A percentile compares a stretch with the other conserved stretches of the same genome.
These are phyloP conservation scores for Aspergillus ibericus DNA, from an alignment of 2,329 filamentous ascomycete genomes.

Conservation along the genomic window DNA sequence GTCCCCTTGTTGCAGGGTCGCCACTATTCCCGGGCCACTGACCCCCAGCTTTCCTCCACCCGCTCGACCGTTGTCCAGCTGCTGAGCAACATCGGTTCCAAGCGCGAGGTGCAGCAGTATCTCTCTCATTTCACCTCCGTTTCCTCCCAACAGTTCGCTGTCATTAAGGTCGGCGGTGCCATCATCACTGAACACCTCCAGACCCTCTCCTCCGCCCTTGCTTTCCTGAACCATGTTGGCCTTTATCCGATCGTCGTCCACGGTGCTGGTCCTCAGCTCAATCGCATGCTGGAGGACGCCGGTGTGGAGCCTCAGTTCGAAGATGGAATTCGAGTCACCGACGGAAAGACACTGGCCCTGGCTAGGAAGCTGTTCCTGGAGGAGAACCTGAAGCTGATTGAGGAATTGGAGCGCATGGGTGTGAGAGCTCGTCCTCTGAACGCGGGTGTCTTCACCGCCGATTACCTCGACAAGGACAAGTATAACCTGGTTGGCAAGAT, in stretches of 20 bases:
- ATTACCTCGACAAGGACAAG: slow-evolving; percentile 94
- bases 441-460: slow-evolving; percentile 84
- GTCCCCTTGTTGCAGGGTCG: slow-evolving; percentile 36
- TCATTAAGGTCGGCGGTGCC: slow-evolving; percentile 96
- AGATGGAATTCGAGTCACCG: slow-evolving; percentile 92
- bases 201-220: slow-evolving; percentile 82
- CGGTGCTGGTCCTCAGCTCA: slow-evolving; percentile 91
- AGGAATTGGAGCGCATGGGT: slow-evolving; percentile 85
- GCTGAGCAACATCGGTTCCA: slow-evolving; percentile 92
- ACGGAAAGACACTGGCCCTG: slow-evolving; percentile 88
- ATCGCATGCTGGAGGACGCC: slow-evolving; percentile 83
- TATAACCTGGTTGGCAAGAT: slow-evolving; percentile 96
- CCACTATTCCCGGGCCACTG: slow-evolving; percentile 48
- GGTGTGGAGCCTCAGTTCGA: slow-evolving; percentile 95
- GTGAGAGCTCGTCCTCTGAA: slow-evolving; percentile 87
- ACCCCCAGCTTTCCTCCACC: slow-evolving; percentile 59
- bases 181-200: slow-evolving; percentile 94
- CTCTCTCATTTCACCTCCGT: slow-evolving; percentile 96
- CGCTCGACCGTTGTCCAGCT: slow-evolving; percentile 83
- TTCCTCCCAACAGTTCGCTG: slow-evolving; percentile 93
- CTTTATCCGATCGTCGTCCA: slow-evolving; percentile 95
- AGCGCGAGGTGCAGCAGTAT: slow-evolving; percentile 95
- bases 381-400: slow-evolving; percentile 89
- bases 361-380: slow-evolving; percentile 91
- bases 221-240: slow-evolving; percentile 91